These are phyloP conservation scores for Xylariaceae sp. DNA, from an alignment of 2,329 filamentous ascomycete genomes.

Conservation along the genomic window DNA sequence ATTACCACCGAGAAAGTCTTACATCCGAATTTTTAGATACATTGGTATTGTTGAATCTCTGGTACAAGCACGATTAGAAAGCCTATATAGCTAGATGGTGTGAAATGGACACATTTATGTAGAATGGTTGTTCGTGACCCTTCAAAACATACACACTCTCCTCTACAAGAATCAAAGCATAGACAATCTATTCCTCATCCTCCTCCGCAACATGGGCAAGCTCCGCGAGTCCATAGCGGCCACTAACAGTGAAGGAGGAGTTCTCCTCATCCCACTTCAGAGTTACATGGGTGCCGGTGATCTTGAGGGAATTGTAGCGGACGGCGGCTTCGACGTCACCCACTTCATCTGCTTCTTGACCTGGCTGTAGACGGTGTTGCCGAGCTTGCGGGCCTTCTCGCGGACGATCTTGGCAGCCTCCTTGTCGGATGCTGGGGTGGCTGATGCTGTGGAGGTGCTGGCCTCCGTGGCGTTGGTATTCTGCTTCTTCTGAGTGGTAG, in stretches of 20 bases:
- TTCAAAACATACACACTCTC: too few species aligned
- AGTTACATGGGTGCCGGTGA: constrained; percentile 6
- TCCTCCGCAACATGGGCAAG: neutral
- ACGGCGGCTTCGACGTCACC: constrained; percentile 42
- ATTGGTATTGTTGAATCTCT: too few species aligned
- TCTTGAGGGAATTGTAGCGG: neutral
- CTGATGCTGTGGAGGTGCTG: neutral
- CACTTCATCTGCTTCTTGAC: constrained; percentile 10
- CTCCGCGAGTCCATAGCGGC: constrained; percentile 2
- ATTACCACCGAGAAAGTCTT: too few species aligned
- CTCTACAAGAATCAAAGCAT: too few species aligned
- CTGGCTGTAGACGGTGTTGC: neutral
- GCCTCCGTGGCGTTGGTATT: neutral
- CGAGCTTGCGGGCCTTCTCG: constrained; percentile 5
- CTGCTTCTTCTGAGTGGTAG: constrained; percentile 2
- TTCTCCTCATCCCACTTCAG: constrained; percentile 7
- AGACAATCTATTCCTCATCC: too few species aligned
- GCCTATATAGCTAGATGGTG: too few species aligned
- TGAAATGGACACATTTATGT: too few species aligned
- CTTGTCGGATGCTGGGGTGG: neutral
- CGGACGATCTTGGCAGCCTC: neutral
- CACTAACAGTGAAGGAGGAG: constrained; percentile 7
- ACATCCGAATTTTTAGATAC: too few species aligned
- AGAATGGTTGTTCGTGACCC: too few species aligned
- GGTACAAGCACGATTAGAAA: too few species aligned